Base-by-base conservation (phyloP, 2,329 filamentous ascomycete genomes). In the Penicillium glabrum region DNA sequence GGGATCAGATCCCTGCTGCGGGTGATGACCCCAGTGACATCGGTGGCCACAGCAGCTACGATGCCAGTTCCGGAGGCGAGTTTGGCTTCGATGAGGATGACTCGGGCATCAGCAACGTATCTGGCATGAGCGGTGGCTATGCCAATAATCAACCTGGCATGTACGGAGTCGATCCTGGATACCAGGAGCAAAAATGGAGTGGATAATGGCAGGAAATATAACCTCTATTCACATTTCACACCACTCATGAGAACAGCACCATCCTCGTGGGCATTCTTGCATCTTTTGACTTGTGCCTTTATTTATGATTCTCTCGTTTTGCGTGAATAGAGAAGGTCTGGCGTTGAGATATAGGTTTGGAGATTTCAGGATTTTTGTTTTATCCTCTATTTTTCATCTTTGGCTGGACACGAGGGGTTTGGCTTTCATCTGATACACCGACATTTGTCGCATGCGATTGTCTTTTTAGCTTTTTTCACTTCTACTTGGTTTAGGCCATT, bases 1-100 rank as follows among this genome's bases (percentile, higher is more conserved):
- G 93, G 93, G 83, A 96, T 70, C 84, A 87, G 43, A 83, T 88
- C n/a, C 80, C 80, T 5, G 77, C 82, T 7, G 86, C 86, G 19
- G 82, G 87, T 57, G 82, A 83, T 46, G 78, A 81, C 33, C 75
- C 78, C 3, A 79, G 78, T 51, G 80, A 82, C 51, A 88, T 92
- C 41, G 89, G 91, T 49, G 90, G 59, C 1, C 83, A 86, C 1
- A 85, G 85, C 31, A 85, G 73, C 52, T 78, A 75, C 50, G 75
- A 78, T 58, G 75, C 75, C 11, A 77, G 75, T 51, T 78, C 75
- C 21, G 75, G 75, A 19, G 74, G 74, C 10, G 75, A 78, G 59
- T 77, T 72, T 55, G 75, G 74, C 2, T 75, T 71, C 33, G 75
- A 78, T n/a, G 75, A 78, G 24, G 75, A 78, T 50, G 75, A 77